These are phyloP conservation scores for Neurospora hispaniola DNA, from an alignment of 495 filamentous ascomycete species.

Conservation along the genomic window DNA sequence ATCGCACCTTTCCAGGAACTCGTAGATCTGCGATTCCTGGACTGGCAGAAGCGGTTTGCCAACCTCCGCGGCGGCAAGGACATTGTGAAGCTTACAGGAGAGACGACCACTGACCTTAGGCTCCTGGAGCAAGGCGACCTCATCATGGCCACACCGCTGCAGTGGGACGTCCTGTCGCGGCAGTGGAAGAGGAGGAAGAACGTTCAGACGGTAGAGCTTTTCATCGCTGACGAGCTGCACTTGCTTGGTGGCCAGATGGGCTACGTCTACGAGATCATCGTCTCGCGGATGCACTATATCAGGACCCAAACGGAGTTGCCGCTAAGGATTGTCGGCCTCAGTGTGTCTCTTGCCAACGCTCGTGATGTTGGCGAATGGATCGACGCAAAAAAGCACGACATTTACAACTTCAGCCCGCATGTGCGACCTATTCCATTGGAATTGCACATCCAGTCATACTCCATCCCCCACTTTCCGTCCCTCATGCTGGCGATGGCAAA, in stretches of 20 bases:
- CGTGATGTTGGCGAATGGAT: slow-evolving; percentile 97
- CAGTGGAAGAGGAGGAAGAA: slow-evolving; percentile 96
- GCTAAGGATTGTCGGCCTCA: slow-evolving; percentile 82
- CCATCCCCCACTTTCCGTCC: slow-evolving; percentile 92
- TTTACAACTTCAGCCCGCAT: slow-evolving; percentile 96
- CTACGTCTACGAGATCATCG: slow-evolving; percentile 88
- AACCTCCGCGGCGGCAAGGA: slow-evolving; percentile 74
- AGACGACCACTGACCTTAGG: slow-evolving; percentile 85
- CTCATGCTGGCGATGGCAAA: slow-evolving; percentile 98
- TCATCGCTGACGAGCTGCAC: slow-evolving; percentile 94
- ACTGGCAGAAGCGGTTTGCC: slow-evolving; percentile 73
- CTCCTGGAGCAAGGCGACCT: slow-evolving; percentile 81
- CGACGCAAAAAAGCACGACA: slow-evolving; percentile 95
- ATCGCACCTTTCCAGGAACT: slow-evolving; percentile 94
- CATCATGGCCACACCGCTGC: slow-evolving; percentile 80
- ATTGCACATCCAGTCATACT: slow-evolving; percentile 90
- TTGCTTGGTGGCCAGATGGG: slow-evolving; percentile 86
- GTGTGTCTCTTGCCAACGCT: slow-evolving; percentile 86
- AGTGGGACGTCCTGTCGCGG: slow-evolving; percentile 93
- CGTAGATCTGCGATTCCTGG: slow-evolving; percentile 64
- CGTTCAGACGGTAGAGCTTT: slow-evolving; percentile 78
- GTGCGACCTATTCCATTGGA: slow-evolving; percentile 80
- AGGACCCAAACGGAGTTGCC: slow-evolving; percentile 74
- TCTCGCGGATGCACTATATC: slow-evolving; percentile 96
- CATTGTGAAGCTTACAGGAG: slow-evolving; percentile 88